A percentile compares a stretch with the other conserved stretches of the same genome.
These are phyloP conservation scores for Termitomyces sp. DNA, from an alignment of 768 basidiomycete species.

Conservation along the genomic window DNA sequence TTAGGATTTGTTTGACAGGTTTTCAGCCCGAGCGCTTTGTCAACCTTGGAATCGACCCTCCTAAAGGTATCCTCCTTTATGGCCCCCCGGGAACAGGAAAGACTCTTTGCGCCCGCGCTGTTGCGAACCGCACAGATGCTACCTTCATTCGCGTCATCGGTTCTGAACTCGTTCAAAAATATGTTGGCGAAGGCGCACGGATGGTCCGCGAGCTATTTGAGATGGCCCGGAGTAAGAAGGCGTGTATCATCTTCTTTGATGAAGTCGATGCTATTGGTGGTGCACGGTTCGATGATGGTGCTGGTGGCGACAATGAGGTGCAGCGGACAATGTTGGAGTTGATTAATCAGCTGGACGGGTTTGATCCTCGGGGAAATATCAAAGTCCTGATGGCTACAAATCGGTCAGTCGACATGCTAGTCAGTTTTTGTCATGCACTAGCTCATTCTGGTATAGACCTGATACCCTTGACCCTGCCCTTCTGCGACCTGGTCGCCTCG, in stretches of 20 bases:
- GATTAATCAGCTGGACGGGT: slow-evolving; percentile 98
- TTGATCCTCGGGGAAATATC: slow-evolving; percentile 98
- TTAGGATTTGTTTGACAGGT: slow-evolving; percentile 8
- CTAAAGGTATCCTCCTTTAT: slow-evolving; percentile 94
- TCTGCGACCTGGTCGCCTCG: slow-evolving; percentile 91
- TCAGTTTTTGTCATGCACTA: neutral
- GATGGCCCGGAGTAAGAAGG: slow-evolving; percentile 98
- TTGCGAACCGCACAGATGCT: slow-evolving; percentile 97
- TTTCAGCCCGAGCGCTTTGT: slow-evolving; percentile 96
- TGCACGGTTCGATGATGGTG: slow-evolving; percentile 96
- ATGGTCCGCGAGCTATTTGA: slow-evolving; percentile 99
- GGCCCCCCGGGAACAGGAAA: slow-evolving; percentile 99
- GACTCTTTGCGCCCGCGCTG: slow-evolving; percentile 96
- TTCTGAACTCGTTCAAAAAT: slow-evolving; percentile 99
- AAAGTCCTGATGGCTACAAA: slow-evolving; percentile 99
- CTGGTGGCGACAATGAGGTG: slow-evolving; percentile 98
- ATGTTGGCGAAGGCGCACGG: slow-evolving; percentile 97
- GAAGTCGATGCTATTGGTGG: slow-evolving; percentile 99
- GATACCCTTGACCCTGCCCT: slow-evolving; percentile 98
- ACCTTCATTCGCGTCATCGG: slow-evolving; percentile 99
- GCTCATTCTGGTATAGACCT: slow-evolving; percentile 48
- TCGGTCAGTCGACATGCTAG: slow-evolving; percentile 44
- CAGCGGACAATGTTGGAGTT: slow-evolving; percentile 99
- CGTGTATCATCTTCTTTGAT: slow-evolving; percentile 99
- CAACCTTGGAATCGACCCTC: slow-evolving; percentile 97